Evolutionary conservation across 2,329 filamentous ascomycete species (phyloP).

Genomic region (Davidsoniella virescens): DNA sequence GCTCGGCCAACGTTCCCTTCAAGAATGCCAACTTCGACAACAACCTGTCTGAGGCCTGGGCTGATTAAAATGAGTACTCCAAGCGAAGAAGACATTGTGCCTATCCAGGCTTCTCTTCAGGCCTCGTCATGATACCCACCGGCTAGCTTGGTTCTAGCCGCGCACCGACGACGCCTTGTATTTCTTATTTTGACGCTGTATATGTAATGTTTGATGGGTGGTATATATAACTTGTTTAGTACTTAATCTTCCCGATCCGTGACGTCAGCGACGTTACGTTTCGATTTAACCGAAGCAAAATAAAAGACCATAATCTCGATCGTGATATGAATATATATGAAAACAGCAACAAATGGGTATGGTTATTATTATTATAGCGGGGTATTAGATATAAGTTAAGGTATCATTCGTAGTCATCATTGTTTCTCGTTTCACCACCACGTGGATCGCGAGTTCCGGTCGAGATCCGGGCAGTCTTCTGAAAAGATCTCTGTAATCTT

Average conservation of each 20-base stretch:
- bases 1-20: constrained; percentile 26
- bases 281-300: too few species aligned
- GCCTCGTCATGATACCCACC: too few species aligned
- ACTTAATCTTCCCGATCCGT: too few species aligned
- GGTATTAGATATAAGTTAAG: neutral
- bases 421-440: neutral
- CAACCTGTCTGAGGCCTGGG: constrained; percentile 12
- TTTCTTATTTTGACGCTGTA: too few species aligned
- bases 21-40: constrained; percentile 19
- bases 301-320: too few species aligned
- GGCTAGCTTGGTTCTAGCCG: neutral
- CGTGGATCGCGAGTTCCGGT: neutral
- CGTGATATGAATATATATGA: neutral
- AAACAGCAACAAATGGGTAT: neutral
- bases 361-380: too few species aligned
- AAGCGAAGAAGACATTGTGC: too few species aligned
- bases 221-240: neutral
- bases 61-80: neutral
- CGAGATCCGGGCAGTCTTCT: constrained; percentile 8
- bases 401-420: neutral
- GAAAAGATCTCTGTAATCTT: constrained; percentile 24
- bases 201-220: neutral
- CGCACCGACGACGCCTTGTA: neutral
- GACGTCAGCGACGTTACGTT: too few species aligned
- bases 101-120: too few species aligned